A percentile compares a stretch with the other conserved stretches of the same genome.
phyloP scores from a whole-genome alignment of 345 rosid species.

The Barbarea vulgaris region DNA sequence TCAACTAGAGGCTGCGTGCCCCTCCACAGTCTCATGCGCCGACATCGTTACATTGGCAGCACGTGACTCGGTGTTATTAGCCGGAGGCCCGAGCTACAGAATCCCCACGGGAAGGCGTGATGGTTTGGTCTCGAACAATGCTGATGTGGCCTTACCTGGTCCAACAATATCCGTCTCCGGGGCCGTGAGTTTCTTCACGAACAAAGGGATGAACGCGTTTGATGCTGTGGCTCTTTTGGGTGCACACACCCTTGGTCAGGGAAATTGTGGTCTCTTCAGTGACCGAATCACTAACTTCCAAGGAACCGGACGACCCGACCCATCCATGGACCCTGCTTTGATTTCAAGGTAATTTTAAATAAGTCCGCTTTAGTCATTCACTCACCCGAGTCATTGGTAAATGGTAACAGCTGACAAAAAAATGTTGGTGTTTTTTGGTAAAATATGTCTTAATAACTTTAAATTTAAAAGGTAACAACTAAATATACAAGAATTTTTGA shows the following conservation, averaged over 20 bases:
- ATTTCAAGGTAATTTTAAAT: constrained; percentile 30
- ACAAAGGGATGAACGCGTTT: constrained; percentile 37
- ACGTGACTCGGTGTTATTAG: constrained; percentile 40
- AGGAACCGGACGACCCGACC: constrained; percentile 52
- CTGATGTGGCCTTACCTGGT: constrained; percentile 50
- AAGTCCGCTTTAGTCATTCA: constrained; percentile 16
- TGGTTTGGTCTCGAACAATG: constrained; percentile 47
- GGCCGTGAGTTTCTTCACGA: constrained; percentile 47
- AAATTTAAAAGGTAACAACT: too few species aligned
- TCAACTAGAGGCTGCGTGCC: constrained; percentile 59
- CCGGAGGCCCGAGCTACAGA: constrained; percentile 47
- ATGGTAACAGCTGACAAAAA: too few species aligned
- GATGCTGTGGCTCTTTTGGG: constrained; percentile 66
- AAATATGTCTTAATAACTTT: too few species aligned
- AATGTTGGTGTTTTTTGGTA: too few species aligned
- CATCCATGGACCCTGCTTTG: constrained; percentile 52
- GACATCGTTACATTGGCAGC: constrained; percentile 48
- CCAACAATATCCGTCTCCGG: constrained; percentile 51
- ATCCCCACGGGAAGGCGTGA: constrained; percentile 72
- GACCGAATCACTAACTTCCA: constrained; percentile 60
- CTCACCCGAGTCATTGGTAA: not conserved
- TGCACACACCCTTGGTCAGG: constrained; percentile 61
- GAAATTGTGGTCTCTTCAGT: constrained; percentile 55
- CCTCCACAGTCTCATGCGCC: constrained; percentile 71
- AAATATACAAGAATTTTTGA: too few species aligned